Evolutionary conservation across 192 early-diverging fungal genomes (phyloP), one percentile per base, ranked within the genome.

Genomic region (Powellomyces hirtus): DNA sequence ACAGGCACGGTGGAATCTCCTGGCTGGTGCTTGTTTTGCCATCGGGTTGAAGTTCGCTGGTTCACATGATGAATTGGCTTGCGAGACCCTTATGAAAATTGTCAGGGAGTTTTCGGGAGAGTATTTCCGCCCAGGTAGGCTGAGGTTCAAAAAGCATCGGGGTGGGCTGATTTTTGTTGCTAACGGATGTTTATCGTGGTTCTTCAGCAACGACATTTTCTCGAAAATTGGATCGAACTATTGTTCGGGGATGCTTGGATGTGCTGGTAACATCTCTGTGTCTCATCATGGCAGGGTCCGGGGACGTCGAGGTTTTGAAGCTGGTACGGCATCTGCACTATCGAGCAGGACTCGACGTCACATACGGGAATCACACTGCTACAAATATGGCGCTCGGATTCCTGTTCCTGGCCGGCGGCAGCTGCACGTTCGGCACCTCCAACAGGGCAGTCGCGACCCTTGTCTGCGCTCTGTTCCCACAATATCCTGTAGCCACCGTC

Each of bases 271-370:
- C 85, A 1, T 78, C 88, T 4, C 71, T 85, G 0, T 81, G 88
- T 0, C 81, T 92, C 53, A 85, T 98, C 0, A 83, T 92, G 74
- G 91, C 92, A 7, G 95, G 94, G 29, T 88, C 87, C 6, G 94
- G 94, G 2, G 76, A 92, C 62, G 59, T 88, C 11, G 82, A 85
- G 10, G 71, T 88, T 3, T 75, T 91, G 37, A 66, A 78, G 38
- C 62, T 88, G 20, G 64, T 95, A 22, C 79, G 86, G 7, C 66
- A 61, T 22, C 59, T 90, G 14, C 82, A 89, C 52, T 74, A 75
- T 38, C 77, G 75, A 22, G 49, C 78, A 16, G 72, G 72, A 3
- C 57, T 63, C 6, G 86, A 90, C 40, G 68, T 81, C 35, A 73
- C 51, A 7, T 94, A 91, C 72, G 91, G 91, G 5, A 81, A 73